phyloP scores from a whole-genome alignment of 345 rosid species.

The Garcia nutans region DNA sequence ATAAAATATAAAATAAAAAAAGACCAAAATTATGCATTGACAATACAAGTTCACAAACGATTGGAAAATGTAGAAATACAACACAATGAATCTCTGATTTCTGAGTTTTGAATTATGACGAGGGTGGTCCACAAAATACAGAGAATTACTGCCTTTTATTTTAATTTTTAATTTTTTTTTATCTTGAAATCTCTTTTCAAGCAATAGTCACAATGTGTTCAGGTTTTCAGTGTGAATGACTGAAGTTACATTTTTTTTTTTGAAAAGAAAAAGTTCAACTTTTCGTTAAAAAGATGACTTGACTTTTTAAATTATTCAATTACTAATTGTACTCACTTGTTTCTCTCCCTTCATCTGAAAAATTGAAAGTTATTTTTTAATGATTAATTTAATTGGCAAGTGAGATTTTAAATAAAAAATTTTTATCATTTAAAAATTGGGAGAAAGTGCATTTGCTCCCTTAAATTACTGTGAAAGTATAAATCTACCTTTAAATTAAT shows the following conservation, averaged over 20 bases:
- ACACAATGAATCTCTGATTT: too few species aligned
- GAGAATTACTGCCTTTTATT: neutral
- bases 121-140: neutral
- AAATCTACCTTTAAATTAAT: too few species aligned
- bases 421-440: too few species aligned
- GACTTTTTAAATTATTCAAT: constrained; percentile 9
- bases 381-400: too few species aligned
- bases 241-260: constrained; percentile 14
- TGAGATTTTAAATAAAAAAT: too few species aligned
- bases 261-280: neutral
- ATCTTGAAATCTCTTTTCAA: constrained; percentile 23
- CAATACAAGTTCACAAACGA: neutral
- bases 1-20: neutral
- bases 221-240: constrained; percentile 22
- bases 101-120: too few species aligned
- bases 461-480: too few species aligned
- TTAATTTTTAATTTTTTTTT: neutral
- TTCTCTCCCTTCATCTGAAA: neutral
- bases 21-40: neutral
- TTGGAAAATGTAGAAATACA: neutral
- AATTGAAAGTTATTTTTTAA: too few species aligned
- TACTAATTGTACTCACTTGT: constrained; percentile 6
- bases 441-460: too few species aligned
- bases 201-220: constrained; percentile 21
- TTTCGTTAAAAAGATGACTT: constrained; percentile 14